Evolutionary conservation across 1,139 yeast genomes (phyloP).

Genomic region (Protomyces macrosporus): DNA sequence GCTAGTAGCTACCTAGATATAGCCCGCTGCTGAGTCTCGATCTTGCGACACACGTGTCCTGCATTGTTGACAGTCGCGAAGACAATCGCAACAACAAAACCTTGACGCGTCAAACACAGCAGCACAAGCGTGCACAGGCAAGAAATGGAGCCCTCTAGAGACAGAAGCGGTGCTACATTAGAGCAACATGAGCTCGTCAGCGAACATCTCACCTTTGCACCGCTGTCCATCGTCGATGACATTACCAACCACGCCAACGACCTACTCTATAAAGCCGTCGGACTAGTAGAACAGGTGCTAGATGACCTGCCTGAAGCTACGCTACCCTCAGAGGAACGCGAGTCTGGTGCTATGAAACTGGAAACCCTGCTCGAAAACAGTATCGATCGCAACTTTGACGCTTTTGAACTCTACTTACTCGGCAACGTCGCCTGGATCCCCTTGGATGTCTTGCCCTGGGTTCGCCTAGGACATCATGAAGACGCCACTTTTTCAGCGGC

Average conservation of each 20-base stretch:
- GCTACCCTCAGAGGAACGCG: conserved; percentile 51
- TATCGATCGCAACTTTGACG: conserved; percentile 82
- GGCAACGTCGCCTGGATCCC: conserved; percentile 75
- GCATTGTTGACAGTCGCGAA: too few species aligned
- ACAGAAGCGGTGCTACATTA: background rate
- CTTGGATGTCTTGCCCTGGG: conserved; percentile 62
- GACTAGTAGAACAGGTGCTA: conserved; percentile 68
- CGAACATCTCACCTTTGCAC: conserved; percentile 83
- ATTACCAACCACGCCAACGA: conserved; percentile 85
- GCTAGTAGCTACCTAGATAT: too few species aligned
- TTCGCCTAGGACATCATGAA: conserved; percentile 64
- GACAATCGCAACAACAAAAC: too few species aligned
- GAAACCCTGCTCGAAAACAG: conserved; percentile 71
- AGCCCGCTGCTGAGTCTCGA: too few species aligned
- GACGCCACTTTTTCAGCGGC: conserved; percentile 32
- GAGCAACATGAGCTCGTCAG: conserved; percentile 47
- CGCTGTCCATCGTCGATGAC: conserved; percentile 80
- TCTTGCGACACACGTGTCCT: too few species aligned
- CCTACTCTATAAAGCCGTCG: conserved; percentile 74
- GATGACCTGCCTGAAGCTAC: conserved; percentile 33
- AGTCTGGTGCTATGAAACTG: conserved; percentile 69
- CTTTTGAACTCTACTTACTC: conserved; percentile 73
- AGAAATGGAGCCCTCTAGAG: background rate
- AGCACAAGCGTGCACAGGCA: too few species aligned
- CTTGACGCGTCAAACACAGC: too few species aligned